phyloP scores from a whole-genome alignment of 345 rosid genomes.

The Toxicodendron radicans region DNA sequence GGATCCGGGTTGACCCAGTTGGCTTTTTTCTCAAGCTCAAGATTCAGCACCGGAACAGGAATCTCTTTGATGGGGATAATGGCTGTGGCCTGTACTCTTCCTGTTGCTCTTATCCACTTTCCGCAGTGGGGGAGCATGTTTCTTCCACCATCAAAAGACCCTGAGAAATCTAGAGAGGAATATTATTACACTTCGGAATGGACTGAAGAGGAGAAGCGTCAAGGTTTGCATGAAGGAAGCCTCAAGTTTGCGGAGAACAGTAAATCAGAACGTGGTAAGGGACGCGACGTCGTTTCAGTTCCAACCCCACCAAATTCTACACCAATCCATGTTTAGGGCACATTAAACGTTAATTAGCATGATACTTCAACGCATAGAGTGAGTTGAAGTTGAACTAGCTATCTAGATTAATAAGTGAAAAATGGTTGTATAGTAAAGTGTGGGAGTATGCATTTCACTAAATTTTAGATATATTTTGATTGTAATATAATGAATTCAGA shows the following conservation, averaged over 20 bases:
- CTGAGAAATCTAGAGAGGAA: constrained; percentile 48
- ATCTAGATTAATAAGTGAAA: constrained; percentile 1
- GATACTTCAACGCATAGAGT: background rate
- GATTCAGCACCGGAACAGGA: constrained; percentile 53
- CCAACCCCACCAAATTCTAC: constrained; percentile 47
- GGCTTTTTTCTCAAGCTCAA: constrained; percentile 53
- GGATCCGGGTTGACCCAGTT: constrained; percentile 80
- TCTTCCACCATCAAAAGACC: constrained; percentile 48
- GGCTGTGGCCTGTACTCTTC: constrained; percentile 62
- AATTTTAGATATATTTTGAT: no score
- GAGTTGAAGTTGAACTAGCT: no score
- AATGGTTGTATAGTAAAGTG: background rate
- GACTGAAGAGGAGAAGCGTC: constrained; percentile 67
- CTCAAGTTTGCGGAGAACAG: constrained; percentile 76
- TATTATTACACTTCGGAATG: constrained; percentile 58
- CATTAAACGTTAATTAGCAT: background rate
- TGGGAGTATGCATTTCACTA: no score
- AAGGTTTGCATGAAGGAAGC: constrained; percentile 59
- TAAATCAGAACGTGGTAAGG: constrained; percentile 60
- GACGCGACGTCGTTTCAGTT: constrained; percentile 33
- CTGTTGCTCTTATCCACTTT: constrained; percentile 61
- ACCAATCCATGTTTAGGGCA: constrained; percentile 42
- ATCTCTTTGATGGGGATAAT: constrained; percentile 64
- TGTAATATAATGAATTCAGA: background rate
- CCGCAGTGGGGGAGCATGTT: constrained; percentile 92